Evolutionary conservation across 306 rosid genomes (phyloP), one percentile per base, ranked within the genome.

Genomic region (Gleditsia sinensis): DNA sequence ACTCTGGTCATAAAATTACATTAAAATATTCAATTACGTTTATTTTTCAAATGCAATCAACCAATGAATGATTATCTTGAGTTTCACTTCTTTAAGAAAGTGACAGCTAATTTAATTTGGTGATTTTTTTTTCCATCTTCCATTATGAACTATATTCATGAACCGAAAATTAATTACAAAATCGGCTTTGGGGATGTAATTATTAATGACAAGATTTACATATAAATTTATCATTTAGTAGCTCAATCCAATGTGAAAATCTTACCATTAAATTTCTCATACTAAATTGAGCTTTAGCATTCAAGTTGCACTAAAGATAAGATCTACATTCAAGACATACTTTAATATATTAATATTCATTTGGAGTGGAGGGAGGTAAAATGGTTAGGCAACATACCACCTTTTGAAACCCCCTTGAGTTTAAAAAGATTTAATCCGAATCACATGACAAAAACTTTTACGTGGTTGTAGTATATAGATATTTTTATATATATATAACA

Each of bases 21-120:
- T 54, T 66, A 67, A 55, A 59, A 62, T 12, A 48, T 48, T 63
- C 61, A 73, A 57, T 80, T 83, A 72, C 80, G 80, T 76, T 62
- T 68, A 43, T 17, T 58, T 68, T 76, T 80, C 19, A 13, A 80
- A 72, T 72, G 34, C 66, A 56, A 72, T 51, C 57, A 64, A 23
- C 66, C 75, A 54, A 67, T 45, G 42, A 50, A 49, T 34, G 45
- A 60, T 60, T 61, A 74, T 59, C 45, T 60, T 68, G 34, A 20
- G 10, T 43, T 69, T 69, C 57, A 59, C 36, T 74, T 62, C 71
- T 28, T 16, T 20, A 14, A 72, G 87, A 80, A 76, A 59, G 72
- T 72, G 84, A 80, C 87, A 83, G 43, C 84, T 76, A 59, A 53
- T 72, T 67, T 28, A 54, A 60, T 67, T 62, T 77, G 63, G 63